Evolutionary conservation across 2,329 filamentous ascomycete species (phyloP).

Genomic region (Colletotrichum sublineola): DNA sequence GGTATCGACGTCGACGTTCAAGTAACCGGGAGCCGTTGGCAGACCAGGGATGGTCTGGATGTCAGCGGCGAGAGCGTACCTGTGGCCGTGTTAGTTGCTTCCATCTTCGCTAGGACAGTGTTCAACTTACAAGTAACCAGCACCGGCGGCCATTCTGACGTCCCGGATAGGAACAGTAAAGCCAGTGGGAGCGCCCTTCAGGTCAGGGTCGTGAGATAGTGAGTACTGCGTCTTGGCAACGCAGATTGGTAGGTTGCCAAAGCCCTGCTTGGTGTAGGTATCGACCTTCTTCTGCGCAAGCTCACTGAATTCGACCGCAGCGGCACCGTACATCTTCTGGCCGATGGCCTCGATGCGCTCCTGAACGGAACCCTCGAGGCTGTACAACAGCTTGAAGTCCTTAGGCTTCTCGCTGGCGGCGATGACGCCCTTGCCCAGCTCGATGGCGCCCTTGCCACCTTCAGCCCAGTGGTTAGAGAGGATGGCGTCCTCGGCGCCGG

Average conservation of each 20-base stretch:
- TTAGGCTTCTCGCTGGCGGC: constrained; percentile 85
- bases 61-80: constrained; percentile 93
- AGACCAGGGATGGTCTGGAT: constrained; percentile 98
- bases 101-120: constrained; percentile 15
- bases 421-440: constrained; percentile 89
- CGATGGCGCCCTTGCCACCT: constrained; percentile 89
- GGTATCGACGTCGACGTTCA: constrained; percentile 88
- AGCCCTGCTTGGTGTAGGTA: constrained; percentile 92
- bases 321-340: constrained; percentile 94
- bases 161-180: constrained; percentile 96
- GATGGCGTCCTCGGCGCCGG: constrained; percentile 94
- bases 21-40: constrained; percentile 93
- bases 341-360: constrained; percentile 93
- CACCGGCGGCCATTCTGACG: constrained; percentile 92
- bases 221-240: constrained; percentile 99
- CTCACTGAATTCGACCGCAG: constrained; percentile 91
- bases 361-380: constrained; percentile 82
- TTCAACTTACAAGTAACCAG: constrained; percentile 83
- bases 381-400: constrained; percentile 90
- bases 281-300: constrained; percentile 96
- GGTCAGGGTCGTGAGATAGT: constrained; percentile 88
- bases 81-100: constrained; percentile 56
- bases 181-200: constrained; percentile 95
- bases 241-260: constrained; percentile 93
- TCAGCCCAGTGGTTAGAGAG: constrained; percentile 97